Evolutionary conservation across 2,329 filamentous ascomycete species (phyloP), one percentile per base, ranked within the genome.

Genomic region (Nigrospora osmanthi): DNA sequence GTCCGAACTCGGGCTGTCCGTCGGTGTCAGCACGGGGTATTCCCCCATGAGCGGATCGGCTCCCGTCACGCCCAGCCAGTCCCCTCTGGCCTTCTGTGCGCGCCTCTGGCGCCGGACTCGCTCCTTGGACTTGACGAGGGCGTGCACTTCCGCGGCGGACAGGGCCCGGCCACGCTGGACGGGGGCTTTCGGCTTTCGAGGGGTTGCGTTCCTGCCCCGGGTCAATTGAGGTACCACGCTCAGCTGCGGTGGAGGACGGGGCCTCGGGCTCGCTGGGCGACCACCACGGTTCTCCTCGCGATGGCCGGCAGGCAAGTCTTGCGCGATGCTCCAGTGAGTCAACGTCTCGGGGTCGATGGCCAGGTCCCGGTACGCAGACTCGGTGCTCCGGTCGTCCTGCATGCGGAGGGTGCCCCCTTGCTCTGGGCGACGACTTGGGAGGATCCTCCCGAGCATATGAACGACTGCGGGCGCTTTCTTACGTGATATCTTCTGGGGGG

Each of bases 1-100:
- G 28, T 65, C 63, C 1, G 70, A 72, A 47, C 70, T 75, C 13
- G 67, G 64, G 3, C 72, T 59, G 19, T 54, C 55, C 17, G 57
- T 72, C 9, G 72, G 71, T 4, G 72, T 76, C 34, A 77, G 60
- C 13, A 73, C 58, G 46, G 79, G 71, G 40, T 72, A 68, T 49
- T 71, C 63, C 6, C 78, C 75, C 1, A 78, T 80, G 36, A 68
- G 61, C 0, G 78, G 78, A 52, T 81, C 80, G 43, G 75, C 65
- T 4, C 78, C 78, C 47, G 78, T 75, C 2, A 80, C 73, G 2
- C 76, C 77, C 0, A 81, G 67, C 53, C 71, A 81, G 55, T 82
- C 78, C 5, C 76, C 75, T 44, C 73, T 78, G 44, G 72, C 68
- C 48, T 72, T 75, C 44, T 80, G 63, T 35, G 57, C 68, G 38